Base-by-base conservation (phyloP, 176 grass and related monocot species). In the Elaeis guineensis region DNA sequence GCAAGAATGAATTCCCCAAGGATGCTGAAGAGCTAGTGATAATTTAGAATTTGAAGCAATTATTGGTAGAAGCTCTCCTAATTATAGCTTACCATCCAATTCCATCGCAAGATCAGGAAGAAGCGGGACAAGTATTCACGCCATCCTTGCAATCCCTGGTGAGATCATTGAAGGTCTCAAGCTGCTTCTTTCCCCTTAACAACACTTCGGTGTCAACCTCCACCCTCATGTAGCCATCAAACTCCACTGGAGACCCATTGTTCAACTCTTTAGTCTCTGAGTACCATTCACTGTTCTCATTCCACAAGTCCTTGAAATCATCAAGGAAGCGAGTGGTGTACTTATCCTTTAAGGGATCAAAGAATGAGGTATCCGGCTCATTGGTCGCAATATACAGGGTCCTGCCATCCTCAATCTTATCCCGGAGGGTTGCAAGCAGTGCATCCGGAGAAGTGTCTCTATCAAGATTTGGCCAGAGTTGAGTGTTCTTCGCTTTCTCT, bases 111-210 rank as follows among this genome's bases (percentile, higher is more conserved):
- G 54, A 68, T 68, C 65, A 68, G 35, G 65, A 23, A 68, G 65
- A 35, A 44, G 51, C 26, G 7, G 65, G 52, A 19, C 65, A 68
- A 19, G 65, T 56, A 56, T 68, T 68, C 52, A 68, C 52, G 17
- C 65, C 65, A 48, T 68, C 65, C 19, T 68, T 68, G 65, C 65
- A 68, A 19, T 68, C 65, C 1, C 28, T 57, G 1, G 65, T 68
- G 5, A 68, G 65, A 68, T 68, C 65, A 17, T 56, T 68, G 65
- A 68, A 68, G 51, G 65, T 68, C 28, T 68, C 65, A 15, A 68
- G 51, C 65, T 68, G 65, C 52, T 68, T 68, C 52, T 68, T 68
- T 19, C 65, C 65, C 50, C 65, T 68, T 28, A 68, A 39, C 52
- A 56, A 68, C 25, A 68, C 65, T 5, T 68, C 65, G 0, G 65